Conservation (phyloP, 768 basidiomycete species). For the Trametes cubensis region DNA sequence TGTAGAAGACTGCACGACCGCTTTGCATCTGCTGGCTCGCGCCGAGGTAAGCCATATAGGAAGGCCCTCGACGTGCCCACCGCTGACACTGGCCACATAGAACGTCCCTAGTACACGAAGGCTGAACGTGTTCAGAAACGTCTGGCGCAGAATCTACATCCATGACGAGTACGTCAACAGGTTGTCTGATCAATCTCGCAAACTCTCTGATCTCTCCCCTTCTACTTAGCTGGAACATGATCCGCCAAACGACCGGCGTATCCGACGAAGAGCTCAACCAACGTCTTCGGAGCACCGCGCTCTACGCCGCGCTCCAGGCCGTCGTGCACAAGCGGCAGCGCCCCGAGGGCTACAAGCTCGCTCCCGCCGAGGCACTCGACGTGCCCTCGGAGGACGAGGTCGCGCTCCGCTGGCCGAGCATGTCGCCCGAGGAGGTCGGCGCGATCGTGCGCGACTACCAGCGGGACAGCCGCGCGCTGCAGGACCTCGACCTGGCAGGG, state of each 20-base stretch:
- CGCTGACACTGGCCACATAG: slow-evolving; percentile 38
- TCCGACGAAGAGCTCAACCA: slow-evolving; percentile 77
- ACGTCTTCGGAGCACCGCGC: slow-evolving; percentile 72
- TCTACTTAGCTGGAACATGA: slow-evolving; percentile 67
- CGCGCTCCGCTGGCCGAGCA: slow-evolving; percentile 71
- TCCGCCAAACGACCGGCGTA: slow-evolving; percentile 73
- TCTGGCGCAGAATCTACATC: slow-evolving; percentile 88
- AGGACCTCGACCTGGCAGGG: slow-evolving; percentile 57
- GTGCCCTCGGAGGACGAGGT: slow-evolving; percentile 64
- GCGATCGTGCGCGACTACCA: slow-evolving; percentile 62
- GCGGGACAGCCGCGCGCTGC: slow-evolving; percentile 60
- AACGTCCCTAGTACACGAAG: slow-evolving; percentile 71
- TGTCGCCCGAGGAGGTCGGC: slow-evolving; percentile 66
- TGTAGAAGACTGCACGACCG: slow-evolving; percentile 67
- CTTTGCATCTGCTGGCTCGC: slow-evolving; percentile 65
- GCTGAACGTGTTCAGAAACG: slow-evolving; percentile 66
- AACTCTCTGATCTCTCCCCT: background rate
- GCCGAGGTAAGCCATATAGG: slow-evolving; percentile 44
- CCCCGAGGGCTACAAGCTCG: slow-evolving; percentile 53
- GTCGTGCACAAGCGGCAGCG: slow-evolving; percentile 46
- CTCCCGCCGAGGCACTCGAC: slow-evolving; percentile 59
- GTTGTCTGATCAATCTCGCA: background rate
- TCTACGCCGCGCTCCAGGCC: slow-evolving; percentile 65
- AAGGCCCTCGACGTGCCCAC: background rate
- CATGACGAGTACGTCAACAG: slow-evolving; percentile 71